Conservation (phyloP, 2,329 filamentous ascomycete species). For the Aspergillus tanneri region DNA sequence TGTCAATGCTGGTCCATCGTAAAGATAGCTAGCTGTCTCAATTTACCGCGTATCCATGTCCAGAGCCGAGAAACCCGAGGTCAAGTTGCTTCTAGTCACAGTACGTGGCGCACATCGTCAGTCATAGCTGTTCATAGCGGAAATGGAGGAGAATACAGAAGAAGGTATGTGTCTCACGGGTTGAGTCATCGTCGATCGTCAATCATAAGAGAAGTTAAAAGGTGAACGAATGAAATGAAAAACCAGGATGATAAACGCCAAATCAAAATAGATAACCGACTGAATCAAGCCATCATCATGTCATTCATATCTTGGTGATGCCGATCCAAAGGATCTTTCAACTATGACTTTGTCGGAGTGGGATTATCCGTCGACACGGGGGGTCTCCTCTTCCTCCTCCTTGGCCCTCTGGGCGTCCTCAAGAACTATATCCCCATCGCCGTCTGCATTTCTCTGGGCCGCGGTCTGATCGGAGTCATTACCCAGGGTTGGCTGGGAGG, state of each 20-base stretch:
- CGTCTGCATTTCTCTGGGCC: conserved; percentile 17
- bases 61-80: no score
- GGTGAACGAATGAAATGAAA: not conserved
- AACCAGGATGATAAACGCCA: not conserved
- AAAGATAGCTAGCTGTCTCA: no score
- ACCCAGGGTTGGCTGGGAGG: conserved; percentile 4
- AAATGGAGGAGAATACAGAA: not conserved
- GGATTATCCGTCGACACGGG: conserved; percentile 7
- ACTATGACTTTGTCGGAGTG: no score
- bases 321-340: no score
- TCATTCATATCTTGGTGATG: not conserved
- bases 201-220: conserved; percentile 19
- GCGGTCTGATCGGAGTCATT: conserved; percentile 11
- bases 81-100: no score
- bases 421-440: conserved; percentile 41
- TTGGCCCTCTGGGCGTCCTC: conserved; percentile 28
- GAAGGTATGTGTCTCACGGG: conserved; percentile 1
- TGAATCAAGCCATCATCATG: not conserved
- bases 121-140: not conserved
- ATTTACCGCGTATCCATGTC: no score
- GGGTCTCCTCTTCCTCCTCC: conserved; percentile 18
- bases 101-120: not conserved
- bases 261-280: no score
- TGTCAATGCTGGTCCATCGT: no score
- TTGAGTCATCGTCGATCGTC: conserved; percentile 13